A percentile compares a stretch with the other conserved stretches of the same genome.
phyloP scores from a whole-genome alignment of 306 rosid genomes.

The Hylodesmum podocarpum region DNA sequence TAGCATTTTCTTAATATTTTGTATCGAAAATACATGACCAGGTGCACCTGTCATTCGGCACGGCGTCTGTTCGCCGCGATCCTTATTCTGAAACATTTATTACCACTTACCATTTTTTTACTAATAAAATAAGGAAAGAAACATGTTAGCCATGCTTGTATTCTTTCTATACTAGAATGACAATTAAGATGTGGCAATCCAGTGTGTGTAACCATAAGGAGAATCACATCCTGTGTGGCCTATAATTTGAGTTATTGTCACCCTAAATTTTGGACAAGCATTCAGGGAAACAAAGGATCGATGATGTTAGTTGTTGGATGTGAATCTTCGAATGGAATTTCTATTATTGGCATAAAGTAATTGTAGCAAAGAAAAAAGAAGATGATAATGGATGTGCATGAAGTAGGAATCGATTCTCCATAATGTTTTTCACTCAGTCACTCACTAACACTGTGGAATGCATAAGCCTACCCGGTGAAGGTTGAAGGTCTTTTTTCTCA shows the following conservation, averaged over 20 bases:
- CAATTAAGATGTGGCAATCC: constrained; percentile 31
- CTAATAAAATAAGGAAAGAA: not conserved
- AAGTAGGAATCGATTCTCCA: constrained; percentile 48
- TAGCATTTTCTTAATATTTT: not conserved
- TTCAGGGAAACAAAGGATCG: constrained; percentile 7
- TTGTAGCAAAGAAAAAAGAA: constrained; percentile 32
- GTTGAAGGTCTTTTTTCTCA: not conserved
- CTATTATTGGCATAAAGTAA: constrained; percentile 60
- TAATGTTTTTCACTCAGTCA: not conserved
- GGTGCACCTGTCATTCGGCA: constrained; percentile 35
- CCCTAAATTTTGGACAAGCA: constrained; percentile 24
- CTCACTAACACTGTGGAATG: not conserved
- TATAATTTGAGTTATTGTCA: not conserved
- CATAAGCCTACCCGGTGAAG: constrained; percentile 41
- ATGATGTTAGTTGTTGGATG: constrained; percentile 23
- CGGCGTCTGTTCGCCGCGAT: constrained; percentile 71
- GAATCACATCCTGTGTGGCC: constrained; percentile 24
- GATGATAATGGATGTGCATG: constrained; percentile 46
- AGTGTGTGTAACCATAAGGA: not conserved
- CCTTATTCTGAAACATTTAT: constrained; percentile 38
- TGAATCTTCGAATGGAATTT: constrained; percentile 78
- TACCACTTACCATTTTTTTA: not conserved
- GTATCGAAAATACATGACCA: constrained; percentile 22
- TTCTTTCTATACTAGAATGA: constrained; percentile 15
- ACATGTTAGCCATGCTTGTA: not conserved